Conservation (phyloP, 1,139 yeast species). For the Hansenula lynferdii region DNA sequence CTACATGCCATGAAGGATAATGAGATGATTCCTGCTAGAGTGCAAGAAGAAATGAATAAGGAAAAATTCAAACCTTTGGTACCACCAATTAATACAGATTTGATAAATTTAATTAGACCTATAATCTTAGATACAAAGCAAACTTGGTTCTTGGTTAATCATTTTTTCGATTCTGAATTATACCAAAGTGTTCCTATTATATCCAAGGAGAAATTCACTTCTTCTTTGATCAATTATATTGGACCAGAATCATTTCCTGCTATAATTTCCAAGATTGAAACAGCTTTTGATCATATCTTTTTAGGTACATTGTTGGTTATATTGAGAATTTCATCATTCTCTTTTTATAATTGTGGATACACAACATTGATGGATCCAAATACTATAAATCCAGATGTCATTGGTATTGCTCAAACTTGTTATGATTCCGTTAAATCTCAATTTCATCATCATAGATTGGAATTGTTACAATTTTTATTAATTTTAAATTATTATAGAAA, state of each 20-base stretch:
- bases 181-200: slow-evolving; percentile 2
- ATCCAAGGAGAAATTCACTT: slow-evolving; percentile 1
- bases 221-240: background rate
- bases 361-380: background rate
- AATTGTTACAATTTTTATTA: background rate
- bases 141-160: slow-evolving; percentile 1
- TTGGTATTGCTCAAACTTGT: slow-evolving; percentile 4
- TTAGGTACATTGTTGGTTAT: slow-evolving; percentile 5
- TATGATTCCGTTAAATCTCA: slow-evolving; percentile 3
- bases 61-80: background rate
- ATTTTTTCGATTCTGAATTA: slow-evolving; percentile 7
- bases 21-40: background rate
- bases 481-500: background rate
- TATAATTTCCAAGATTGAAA: background rate
- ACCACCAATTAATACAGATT: background rate
- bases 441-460: background rate
- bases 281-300: slow-evolving; percentile 3
- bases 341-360: slow-evolving; percentile 6
- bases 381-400: background rate
- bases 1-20: background rate
- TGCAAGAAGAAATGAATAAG: background rate
- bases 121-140: background rate
- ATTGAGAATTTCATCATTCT: slow-evolving; percentile 5
- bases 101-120: slow-evolving; percentile 2
- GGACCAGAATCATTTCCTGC: slow-evolving; percentile 1